phyloP scores from a whole-genome alignment of 768 basidiomycete species.

The Gyrodon lividus region DNA sequence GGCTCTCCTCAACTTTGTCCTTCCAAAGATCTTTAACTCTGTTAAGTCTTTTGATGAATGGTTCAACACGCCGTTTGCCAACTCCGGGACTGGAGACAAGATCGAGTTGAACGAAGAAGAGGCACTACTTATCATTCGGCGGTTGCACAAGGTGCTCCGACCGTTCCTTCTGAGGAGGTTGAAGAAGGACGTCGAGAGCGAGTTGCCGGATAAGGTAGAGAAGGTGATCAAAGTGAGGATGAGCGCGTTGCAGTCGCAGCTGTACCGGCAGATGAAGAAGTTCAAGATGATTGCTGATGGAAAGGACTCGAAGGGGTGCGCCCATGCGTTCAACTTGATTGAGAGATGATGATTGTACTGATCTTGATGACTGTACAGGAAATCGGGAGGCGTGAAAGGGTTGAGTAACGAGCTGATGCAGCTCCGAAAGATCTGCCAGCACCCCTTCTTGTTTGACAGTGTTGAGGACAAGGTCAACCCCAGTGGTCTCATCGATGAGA shows the following conservation, averaged over 20 bases:
- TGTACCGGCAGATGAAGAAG: constrained; percentile 98
- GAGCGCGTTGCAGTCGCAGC: constrained; percentile 86
- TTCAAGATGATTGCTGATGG: constrained; percentile 95
- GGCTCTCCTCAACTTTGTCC: constrained; percentile 92
- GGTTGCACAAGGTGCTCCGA: constrained; percentile 91
- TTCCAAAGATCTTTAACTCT: constrained; percentile 97
- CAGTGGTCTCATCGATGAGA: constrained; percentile 76
- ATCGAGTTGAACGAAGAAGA: constrained; percentile 99
- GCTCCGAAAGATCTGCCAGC: constrained; percentile 96
- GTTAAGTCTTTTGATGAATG: constrained; percentile 99
- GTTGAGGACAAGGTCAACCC: constrained; percentile 95
- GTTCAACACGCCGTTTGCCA: constrained; percentile 99
- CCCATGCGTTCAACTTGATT: background rate
- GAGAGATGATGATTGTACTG: constrained; percentile 4
- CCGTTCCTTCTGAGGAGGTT: constrained; percentile 90
- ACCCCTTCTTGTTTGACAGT: constrained; percentile 93
- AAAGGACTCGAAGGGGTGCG: constrained; percentile 71
- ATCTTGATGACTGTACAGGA: constrained; percentile 38
- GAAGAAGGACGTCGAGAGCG: constrained; percentile 96
- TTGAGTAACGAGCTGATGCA: constrained; percentile 97
- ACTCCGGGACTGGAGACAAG: constrained; percentile 96
- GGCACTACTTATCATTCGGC: constrained; percentile 93
- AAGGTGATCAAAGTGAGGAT: constrained; percentile 96
- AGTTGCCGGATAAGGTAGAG: constrained; percentile 96
- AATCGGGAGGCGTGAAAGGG: constrained; percentile 79